phyloP scores from a whole-genome alignment of 1,139 yeast species.

The Scheffersomyces stambukii region DNA sequence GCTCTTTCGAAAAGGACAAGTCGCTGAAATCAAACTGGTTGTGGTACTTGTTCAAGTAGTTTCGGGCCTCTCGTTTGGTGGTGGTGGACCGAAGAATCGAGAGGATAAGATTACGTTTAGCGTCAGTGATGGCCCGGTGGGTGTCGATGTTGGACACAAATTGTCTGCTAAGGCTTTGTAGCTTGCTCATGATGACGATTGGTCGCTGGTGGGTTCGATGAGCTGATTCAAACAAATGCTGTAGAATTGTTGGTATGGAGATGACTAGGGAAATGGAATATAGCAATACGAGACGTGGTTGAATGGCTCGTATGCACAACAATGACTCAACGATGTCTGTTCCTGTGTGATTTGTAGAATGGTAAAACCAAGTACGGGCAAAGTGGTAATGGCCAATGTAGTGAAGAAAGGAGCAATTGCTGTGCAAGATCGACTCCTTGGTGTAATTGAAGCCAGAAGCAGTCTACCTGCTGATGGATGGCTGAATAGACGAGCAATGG shows the following conservation, averaged over 20 bases:
- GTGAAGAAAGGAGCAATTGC: too few species aligned
- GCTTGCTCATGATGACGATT: constrained; percentile 36
- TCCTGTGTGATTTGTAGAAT: too few species aligned
- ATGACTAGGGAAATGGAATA: neutral
- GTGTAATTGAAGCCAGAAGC: too few species aligned
- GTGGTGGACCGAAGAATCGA: constrained; percentile 72
- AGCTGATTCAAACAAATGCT: too few species aligned
- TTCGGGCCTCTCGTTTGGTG: constrained; percentile 69
- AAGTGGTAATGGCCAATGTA: too few species aligned
- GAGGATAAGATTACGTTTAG: constrained; percentile 53
- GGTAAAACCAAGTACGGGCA: too few species aligned
- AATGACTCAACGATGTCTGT: too few species aligned
- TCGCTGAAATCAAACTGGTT: constrained; percentile 32
- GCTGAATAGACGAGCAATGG: too few species aligned
- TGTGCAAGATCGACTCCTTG: too few species aligned
- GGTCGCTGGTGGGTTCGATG: too few species aligned
- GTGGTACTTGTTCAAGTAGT: constrained; percentile 59
- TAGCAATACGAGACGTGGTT: neutral
- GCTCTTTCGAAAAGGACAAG: constrained; percentile 6
- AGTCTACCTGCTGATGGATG: too few species aligned
- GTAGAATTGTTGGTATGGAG: constrained; percentile 3
- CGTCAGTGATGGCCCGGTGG: constrained; percentile 29
- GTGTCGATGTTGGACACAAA: constrained; percentile 38
- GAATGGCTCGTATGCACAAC: too few species aligned
- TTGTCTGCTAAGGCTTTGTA: constrained; percentile 25